Evolutionary conservation across 2,329 filamentous ascomycete species (phyloP).

Genomic region (Fusarium concolor): DNA sequence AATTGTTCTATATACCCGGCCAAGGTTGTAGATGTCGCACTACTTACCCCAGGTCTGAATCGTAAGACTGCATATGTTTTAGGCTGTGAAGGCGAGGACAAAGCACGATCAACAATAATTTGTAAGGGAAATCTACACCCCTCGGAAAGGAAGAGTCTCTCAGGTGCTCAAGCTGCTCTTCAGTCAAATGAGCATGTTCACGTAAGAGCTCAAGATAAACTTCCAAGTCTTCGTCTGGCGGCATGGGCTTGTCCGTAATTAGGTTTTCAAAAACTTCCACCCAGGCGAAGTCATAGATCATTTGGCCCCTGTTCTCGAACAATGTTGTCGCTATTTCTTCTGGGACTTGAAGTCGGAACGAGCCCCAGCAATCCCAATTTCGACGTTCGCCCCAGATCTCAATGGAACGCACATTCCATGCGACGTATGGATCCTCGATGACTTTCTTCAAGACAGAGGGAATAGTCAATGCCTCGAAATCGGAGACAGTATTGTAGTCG

Average conservation of each 20-base stretch:
- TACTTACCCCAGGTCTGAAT: no score
- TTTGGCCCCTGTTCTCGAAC: not conserved
- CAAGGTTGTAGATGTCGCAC: no score
- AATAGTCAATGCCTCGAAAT: not conserved
- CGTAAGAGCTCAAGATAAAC: not conserved
- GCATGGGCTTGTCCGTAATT: not conserved
- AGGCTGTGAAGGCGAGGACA: not conserved
- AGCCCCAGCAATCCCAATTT: not conserved
- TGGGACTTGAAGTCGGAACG: not conserved
- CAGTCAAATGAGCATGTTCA: not conserved
- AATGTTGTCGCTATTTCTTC: not conserved
- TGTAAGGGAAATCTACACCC: not conserved
- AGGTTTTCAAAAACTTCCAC: not conserved
- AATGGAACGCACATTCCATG: not conserved
- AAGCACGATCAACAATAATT: not conserved
- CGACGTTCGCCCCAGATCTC: not conserved
- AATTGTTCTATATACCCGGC: not conserved
- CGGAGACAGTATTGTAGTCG: not conserved
- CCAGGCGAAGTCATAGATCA: not conserved
- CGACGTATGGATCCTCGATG: not conserved
- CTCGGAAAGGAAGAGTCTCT: not conserved
- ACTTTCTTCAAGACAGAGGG: not conserved
- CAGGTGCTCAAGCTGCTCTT: not conserved
- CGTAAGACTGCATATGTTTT: not conserved
- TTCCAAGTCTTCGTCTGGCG: not conserved